Base-by-base conservation (phyloP, 2,329 filamentous ascomycete species). In the Penicillium psychrosexuale region DNA sequence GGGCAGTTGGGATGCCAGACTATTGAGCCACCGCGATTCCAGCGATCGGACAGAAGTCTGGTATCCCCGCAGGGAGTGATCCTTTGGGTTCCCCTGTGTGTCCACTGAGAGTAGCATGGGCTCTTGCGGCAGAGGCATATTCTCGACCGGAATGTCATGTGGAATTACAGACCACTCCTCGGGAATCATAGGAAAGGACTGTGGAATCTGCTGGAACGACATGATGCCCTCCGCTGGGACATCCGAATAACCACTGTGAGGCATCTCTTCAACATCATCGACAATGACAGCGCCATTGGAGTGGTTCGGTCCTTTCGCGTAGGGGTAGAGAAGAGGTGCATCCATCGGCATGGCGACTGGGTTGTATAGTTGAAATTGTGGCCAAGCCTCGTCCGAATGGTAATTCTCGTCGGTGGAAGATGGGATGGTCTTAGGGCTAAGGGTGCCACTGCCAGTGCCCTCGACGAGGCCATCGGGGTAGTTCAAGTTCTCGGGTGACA, bases 341-440 rank as follows among this genome's bases (percentile, higher is more conserved):
- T 75, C 71, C 51, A 71, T 58, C 8, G 71, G 66, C 59, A 74
- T 68, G 19, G 60, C 64, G 15, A 70, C 64, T 24, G 68, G 58
- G 57, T 72, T 69, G 61, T 71, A 66, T 9, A 75, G 58, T 31
- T 71, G 72, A 36, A 72, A 72, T 8, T 70, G 71, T 27, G 71
- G 66, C 72, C 71, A 75, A 50, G 66, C 63, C 52, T 73, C 70
- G 52, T 74, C 72, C 39, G 67, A 52, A 34, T 71, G 71, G 42
- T 70, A 72, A 56, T 72, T 71, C 48, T 73, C 72, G 53, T 75
- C 72, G 47, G 68, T 61, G 17, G 72, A 72, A 15, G 68, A 71
- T 22, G 70, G 70, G 27, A 73, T 57, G 4, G 72, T 74, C 47
- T 64, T 63, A 33, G 72, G 72, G 56, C 71, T 74, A 46, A 75